Base-by-base conservation (phyloP, 192 early-diverging fungal genomes). In the Glomus cerebriforme region DNA sequence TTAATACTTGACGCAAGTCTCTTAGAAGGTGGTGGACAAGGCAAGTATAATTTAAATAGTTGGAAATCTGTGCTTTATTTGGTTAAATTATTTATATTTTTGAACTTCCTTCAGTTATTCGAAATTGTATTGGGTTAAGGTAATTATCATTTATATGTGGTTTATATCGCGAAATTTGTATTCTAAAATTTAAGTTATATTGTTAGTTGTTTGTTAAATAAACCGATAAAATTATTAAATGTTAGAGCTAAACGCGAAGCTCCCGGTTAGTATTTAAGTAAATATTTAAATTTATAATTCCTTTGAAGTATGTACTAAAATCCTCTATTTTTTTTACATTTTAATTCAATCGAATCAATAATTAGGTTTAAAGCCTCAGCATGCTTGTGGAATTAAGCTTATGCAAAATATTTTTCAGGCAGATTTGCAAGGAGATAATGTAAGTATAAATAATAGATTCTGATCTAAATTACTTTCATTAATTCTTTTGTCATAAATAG, bases 301-400 rank as follows among this genome's bases (percentile, higher is more conserved):
- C 6, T 43, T 43, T 12, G 6, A 17, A 47, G 24, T 7, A 17
- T 77, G 26, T 43, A 34, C 13, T 39, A 24, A 26, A 62, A 59
- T 24, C 12, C 8, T 63, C 24, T 27, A 29, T 35, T 15, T n/a
- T n/a, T n/a, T n/a, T n/a, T 34, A 29, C 8, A 26, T 27, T 10
- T 43, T 43, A 43, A 43, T 43, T 43, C 10, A 10, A 43, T 43
- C 39, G 12, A 43, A 77, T 34, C 7, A 12, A 32, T 39, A 29
- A 37, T 31, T 68, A 66, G 83, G 83, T 27, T 74, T 85, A 15
- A 67, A 82, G 22, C 75, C 82, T 19, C 84, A 85, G 69, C 84
- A 85, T 81, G n/a, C 86, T 29, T 71, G 82, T 22, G 85, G 85
- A 3, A 26, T 86, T 59, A 29, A 67, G 22, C 78, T 85, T 7